Evolutionary conservation across 2,329 filamentous ascomycete genomes (phyloP), one percentile per base, ranked within the genome.

Genomic region (Fusarium sambucinum): DNA sequence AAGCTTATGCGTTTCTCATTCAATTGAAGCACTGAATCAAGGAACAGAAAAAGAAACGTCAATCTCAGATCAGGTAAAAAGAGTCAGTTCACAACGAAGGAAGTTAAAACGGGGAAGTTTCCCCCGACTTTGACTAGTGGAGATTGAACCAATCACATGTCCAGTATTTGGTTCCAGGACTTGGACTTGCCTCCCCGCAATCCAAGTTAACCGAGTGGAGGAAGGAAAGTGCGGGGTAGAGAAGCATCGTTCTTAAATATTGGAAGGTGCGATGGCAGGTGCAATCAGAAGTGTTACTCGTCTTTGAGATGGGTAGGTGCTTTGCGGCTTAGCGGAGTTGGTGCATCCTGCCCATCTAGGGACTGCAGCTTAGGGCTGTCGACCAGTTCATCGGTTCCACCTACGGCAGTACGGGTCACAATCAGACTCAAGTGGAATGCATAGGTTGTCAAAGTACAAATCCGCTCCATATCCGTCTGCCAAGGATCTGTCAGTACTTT

Each of bases 101-200:
- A 46, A 59, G 68, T 66, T 60, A 50, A 68, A 71, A 33, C 48
- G 66, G 67, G 70, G 70, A 67, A 72, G 73, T 59, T 66, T 53
- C 56, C 68, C 63, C 70, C 68, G 68, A 59, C 38, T 45, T 33
- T 37, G 21, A 32, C 59, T 62, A 55, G 41, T n/a, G 46, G 30
- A n/a, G 46, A 16, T 19, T 50, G 8, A 19, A 17, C 70, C 55
- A 70, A 73, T 72, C 47, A 63, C 1, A 32, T 23, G 4, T 1
- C 3, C 1, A 5, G 1, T 23, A 56, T 66, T 57, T 37, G 27
- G 25, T 27, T 50, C 12, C 19, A 38, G 29, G 41, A 42, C 46
- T 35, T 53, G 17, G 35, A 47, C 40, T 58, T 68, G 53, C 40
- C 59, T 59, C 59, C 61, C 61, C 61, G 53, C 61, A 64, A 46